Conservation (phyloP, 345 rosid genomes). For the Hibiscus mutabilis region DNA sequence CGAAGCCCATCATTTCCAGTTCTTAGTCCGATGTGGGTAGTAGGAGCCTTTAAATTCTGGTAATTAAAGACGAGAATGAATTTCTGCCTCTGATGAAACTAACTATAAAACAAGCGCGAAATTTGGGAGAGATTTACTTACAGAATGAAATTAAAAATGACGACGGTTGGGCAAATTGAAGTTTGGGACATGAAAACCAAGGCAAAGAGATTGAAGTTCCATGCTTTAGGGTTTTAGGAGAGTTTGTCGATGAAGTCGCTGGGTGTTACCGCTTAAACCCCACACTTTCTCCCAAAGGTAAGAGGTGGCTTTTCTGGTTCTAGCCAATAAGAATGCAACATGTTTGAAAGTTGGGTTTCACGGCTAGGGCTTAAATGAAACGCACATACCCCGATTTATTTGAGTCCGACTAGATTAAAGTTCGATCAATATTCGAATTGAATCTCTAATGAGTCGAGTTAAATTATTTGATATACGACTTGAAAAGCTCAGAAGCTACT, state of each 20-base stretch:
- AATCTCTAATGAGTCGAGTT: no score
- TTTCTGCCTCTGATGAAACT: not conserved
- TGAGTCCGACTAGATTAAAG: no score
- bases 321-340: no score
- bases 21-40: no score
- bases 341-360: no score
- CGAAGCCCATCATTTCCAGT: constrained; percentile 11
- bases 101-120: not conserved
- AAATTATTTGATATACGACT: no score
- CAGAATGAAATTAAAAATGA: constrained; percentile 21
- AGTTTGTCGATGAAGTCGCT: not conserved
- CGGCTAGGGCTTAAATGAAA: no score
- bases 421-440: no score
- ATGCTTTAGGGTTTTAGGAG: constrained; percentile 31
- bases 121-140: constrained; percentile 20
- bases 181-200: constrained; percentile 35
- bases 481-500: no score
- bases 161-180: constrained; percentile 18
- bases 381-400: no score
- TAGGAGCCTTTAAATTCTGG: constrained; percentile 22
- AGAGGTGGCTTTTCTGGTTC: no score
- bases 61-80: not conserved
- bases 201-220: constrained; percentile 48
- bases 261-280: constrained; percentile 27
- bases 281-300: not conserved